These are phyloP conservation scores for Ordospora pajunii DNA, from an alignment of 371 early-diverging fungal species.

Conservation along the genomic window DNA sequence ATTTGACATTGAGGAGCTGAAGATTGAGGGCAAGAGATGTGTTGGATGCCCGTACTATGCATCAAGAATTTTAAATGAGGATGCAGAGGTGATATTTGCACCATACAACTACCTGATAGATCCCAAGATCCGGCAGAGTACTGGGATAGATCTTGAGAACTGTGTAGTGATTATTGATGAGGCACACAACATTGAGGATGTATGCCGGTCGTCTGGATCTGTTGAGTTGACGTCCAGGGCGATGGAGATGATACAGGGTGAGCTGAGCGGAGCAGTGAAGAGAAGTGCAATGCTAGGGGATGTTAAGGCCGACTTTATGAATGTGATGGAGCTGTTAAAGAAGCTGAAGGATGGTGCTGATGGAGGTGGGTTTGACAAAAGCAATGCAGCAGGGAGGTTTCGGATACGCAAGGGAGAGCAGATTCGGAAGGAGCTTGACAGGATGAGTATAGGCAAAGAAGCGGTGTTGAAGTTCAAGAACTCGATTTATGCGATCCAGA, in stretches of 20 bases:
- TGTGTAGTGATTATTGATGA: slow-evolving; percentile 77
- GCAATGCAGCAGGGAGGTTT: not conserved
- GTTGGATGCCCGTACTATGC: slow-evolving; percentile 72
- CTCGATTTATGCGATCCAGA: slow-evolving; percentile 8
- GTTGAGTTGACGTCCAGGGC: slow-evolving; percentile 59
- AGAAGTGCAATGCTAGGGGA: slow-evolving; percentile 12
- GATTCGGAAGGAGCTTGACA: slow-evolving; percentile 39
- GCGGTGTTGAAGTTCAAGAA: slow-evolving; percentile 6
- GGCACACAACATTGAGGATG: slow-evolving; percentile 64
- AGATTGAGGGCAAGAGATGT: slow-evolving; percentile 52
- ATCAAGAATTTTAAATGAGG: slow-evolving; percentile 63
- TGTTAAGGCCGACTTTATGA: slow-evolving; percentile 2
- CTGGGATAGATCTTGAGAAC: slow-evolving; percentile 61
- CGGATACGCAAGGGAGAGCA: slow-evolving; percentile 27
- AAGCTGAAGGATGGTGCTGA: not conserved
- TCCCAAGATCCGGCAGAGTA: slow-evolving; percentile 62
- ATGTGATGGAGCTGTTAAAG: slow-evolving; percentile 23
- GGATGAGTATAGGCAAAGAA: slow-evolving; percentile 40
- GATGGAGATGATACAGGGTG: slow-evolving; percentile 44
- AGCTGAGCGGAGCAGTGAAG: slow-evolving; percentile 36
- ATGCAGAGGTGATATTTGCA: slow-evolving; percentile 71
- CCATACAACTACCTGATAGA: slow-evolving; percentile 84
- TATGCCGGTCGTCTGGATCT: slow-evolving; percentile 63
- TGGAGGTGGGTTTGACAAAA: slow-evolving; percentile 3
- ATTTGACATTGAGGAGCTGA: slow-evolving; percentile 63